These are phyloP conservation scores for Scheffersomyces spartinae DNA, from an alignment of 805 yeast genomes.

Conservation along the genomic window DNA sequence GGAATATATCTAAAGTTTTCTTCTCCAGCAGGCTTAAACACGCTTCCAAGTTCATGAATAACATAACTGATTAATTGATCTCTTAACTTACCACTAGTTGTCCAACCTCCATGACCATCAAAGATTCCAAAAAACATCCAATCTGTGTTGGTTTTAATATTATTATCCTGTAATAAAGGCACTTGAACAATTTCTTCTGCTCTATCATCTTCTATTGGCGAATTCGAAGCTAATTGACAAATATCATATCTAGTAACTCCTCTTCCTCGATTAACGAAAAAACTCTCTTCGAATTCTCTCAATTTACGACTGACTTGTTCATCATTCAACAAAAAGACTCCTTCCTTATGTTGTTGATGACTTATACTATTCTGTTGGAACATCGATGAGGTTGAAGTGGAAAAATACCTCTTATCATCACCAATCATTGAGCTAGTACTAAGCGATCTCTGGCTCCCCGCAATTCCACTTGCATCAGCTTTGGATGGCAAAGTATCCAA, in stretches of 20 bases:
- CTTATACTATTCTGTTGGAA: constrained; percentile 27
- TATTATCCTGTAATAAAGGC: constrained; percentile 53
- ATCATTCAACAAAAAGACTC: constrained; percentile 46
- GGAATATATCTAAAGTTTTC: constrained; percentile 49
- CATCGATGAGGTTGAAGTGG: constrained; percentile 36
- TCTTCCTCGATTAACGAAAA: constrained; percentile 66
- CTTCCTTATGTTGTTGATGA: constrained; percentile 39
- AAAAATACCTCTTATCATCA: constrained; percentile 14
- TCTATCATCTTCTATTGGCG: constrained; percentile 91
- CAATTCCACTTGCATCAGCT: constrained; percentile 3
- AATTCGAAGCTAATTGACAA: constrained; percentile 80
- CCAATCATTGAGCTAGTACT: constrained; percentile 1
- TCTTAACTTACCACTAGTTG: constrained; percentile 76
- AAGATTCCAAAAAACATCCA: constrained; percentile 94
- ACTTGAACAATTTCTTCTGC: constrained; percentile 72
- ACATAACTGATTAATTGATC: constrained; percentile 70
- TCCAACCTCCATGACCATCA: constrained; percentile 97
- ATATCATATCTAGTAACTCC: constrained; percentile 86
- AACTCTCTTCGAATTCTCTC: constrained; percentile 70
- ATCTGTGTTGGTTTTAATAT: constrained; percentile 43
- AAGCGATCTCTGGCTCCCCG: constrained; percentile 3
- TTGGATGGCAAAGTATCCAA: constrained; percentile 24
- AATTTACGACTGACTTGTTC: constrained; percentile 62
- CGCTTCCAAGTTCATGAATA: constrained; percentile 61
- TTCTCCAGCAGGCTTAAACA: constrained; percentile 44